These are phyloP conservation scores for Pestalotiopsis sp. DNA, from an alignment of 2,329 filamentous ascomycete species.

Conservation along the genomic window DNA sequence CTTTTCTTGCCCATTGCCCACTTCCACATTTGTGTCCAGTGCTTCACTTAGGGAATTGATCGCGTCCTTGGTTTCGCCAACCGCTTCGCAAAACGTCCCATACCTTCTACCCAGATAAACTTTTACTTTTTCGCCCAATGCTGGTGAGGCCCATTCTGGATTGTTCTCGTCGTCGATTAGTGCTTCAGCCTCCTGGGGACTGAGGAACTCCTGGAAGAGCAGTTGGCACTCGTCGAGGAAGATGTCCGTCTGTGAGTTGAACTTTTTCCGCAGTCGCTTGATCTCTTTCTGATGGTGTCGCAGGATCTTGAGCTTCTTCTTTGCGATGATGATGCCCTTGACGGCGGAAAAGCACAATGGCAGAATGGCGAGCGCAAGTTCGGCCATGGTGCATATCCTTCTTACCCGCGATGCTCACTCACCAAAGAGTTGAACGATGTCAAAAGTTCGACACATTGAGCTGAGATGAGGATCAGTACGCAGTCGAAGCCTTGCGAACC, in stretches of 20 bases:
- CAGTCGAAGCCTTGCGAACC: too few relatives aligned
- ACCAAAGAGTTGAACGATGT: neutral
- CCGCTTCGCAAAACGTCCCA: neutral
- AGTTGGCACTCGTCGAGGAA: conserved; percentile 21
- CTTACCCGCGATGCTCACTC: neutral
- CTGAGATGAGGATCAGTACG: too few relatives aligned
- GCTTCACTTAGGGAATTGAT: neutral
- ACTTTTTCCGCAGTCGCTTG: conserved; percentile 18
- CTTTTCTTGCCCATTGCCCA: neutral
- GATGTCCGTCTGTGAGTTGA: conserved; percentile 14
- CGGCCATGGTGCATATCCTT: conserved; percentile 14
- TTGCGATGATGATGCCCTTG: conserved; percentile 14
- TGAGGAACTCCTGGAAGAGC: conserved; percentile 16
- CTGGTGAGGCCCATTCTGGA: conserved; percentile 11
- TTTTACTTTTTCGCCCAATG: neutral
- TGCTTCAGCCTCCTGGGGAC: conserved; percentile 14
- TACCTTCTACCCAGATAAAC: neutral
- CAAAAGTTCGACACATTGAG: neutral
- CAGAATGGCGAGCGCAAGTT: conserved; percentile 20
- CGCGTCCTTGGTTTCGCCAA: neutral
- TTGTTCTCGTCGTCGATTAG: conserved; percentile 13
- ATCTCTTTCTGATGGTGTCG: conserved; percentile 16
- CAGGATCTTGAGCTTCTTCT: conserved; percentile 19
- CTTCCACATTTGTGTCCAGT: neutral
- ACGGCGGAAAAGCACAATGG: conserved; percentile 17